Evolutionary conservation across 2,329 filamentous ascomycete species (phyloP).

Genomic region (Peltaster fructicola): DNA sequence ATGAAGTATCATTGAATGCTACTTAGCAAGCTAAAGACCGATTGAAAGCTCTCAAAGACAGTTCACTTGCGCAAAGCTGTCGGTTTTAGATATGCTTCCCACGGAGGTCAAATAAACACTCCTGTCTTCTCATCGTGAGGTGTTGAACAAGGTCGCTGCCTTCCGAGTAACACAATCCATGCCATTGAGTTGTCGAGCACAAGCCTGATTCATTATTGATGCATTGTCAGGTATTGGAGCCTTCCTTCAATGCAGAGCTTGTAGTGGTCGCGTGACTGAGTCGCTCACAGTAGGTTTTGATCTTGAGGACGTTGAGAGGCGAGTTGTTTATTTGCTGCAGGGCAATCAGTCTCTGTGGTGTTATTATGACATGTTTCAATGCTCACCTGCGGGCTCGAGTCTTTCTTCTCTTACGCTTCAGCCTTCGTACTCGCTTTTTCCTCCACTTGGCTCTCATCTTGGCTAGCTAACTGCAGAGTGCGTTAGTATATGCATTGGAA

Average conservation of each 20-base stretch:
- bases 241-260: constrained; percentile 17
- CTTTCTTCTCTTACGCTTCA: constrained; percentile 99
- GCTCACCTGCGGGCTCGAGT: constrained; percentile 92
- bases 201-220: too few relatives aligned
- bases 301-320: constrained; percentile 18
- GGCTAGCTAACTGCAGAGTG: constrained; percentile 20
- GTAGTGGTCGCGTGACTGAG: constrained; percentile 14
- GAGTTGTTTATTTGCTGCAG: constrained; percentile 30
- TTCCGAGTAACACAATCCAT: too few relatives aligned
- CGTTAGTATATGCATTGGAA: too few relatives aligned
- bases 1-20: constrained; percentile 3
- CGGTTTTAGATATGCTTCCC: constrained; percentile 18
- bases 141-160: too few relatives aligned
- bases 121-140: too few relatives aligned
- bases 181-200: too few relatives aligned
- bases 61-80: constrained; percentile 5
- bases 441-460: constrained; percentile 96
- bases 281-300: constrained; percentile 8
- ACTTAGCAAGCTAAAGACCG: constrained; percentile 1
- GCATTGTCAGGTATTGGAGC: constrained; percentile 17
- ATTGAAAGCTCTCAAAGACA: constrained; percentile 11
- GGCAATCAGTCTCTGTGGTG: constrained; percentile 7
- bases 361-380: constrained; percentile 1
- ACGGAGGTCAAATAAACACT: too few relatives aligned
- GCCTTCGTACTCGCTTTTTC: constrained; percentile 98